Percentiles rank a stretch among this genome's conserved stretches.
Evolutionary conservation across 768 basidiomycete genomes (phyloP).

Genomic region (Panellus pusillus): DNA sequence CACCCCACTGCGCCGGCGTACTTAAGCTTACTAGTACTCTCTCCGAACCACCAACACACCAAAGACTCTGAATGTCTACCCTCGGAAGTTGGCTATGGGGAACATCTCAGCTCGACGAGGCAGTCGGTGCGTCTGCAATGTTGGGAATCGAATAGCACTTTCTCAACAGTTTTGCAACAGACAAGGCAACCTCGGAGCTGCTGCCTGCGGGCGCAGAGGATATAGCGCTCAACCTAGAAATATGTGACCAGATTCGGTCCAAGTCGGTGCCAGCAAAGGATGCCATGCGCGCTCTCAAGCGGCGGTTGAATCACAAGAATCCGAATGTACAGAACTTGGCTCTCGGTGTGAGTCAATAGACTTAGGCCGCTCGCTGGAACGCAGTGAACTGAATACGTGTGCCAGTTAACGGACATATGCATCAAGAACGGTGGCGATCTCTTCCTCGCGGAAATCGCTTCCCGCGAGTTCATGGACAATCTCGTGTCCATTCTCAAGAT

Average conservation of each 20-base stretch:
- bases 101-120: slow-evolving; percentile 78
- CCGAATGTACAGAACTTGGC: slow-evolving; percentile 91
- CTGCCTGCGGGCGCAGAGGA: slow-evolving; percentile 83
- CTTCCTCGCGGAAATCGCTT: slow-evolving; percentile 81
- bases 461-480: slow-evolving; percentile 92
- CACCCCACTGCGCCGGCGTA: slow-evolving; percentile 10
- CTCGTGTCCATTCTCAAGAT: slow-evolving; percentile 85
- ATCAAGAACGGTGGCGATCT: slow-evolving; percentile 97
- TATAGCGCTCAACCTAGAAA: slow-evolving; percentile 90
- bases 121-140: slow-evolving; percentile 58
- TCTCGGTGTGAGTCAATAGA: slow-evolving; percentile 62
- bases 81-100: slow-evolving; percentile 78
- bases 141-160: background rate
- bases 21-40: slow-evolving; percentile 10
- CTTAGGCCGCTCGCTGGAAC: slow-evolving; percentile 3
- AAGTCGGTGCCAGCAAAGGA: slow-evolving; percentile 84
- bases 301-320: slow-evolving; percentile 89
- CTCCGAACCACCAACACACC: slow-evolving; percentile 5
- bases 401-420: slow-evolving; percentile 83
- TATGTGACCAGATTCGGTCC: slow-evolving; percentile 95
- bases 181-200: slow-evolving; percentile 92
- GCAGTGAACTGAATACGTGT: background rate
- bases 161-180: slow-evolving; percentile 39
- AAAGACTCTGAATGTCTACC: slow-evolving; percentile 47
- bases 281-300: slow-evolving; percentile 86